A percentile compares a stretch with the other conserved stretches of the same genome.
phyloP scores from a whole-genome alignment of 148 eudicot species.

The Vaccinium corymbosum region DNA sequence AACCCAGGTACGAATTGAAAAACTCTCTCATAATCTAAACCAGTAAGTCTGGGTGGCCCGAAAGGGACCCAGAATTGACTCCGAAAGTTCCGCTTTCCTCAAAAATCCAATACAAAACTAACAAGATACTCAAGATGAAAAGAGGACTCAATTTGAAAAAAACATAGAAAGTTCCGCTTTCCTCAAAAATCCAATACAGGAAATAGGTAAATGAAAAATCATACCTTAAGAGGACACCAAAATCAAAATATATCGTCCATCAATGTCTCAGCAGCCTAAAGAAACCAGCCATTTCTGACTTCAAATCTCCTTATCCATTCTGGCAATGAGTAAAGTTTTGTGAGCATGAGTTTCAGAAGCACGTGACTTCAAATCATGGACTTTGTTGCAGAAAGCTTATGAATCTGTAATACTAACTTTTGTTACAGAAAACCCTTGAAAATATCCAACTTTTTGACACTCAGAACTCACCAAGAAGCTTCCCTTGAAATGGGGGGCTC shows the following conservation, averaged over 20 bases:
- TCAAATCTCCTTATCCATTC: not conserved
- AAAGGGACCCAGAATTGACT: too few relatives aligned
- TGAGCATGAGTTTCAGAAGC: not conserved
- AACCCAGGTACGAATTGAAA: not conserved
- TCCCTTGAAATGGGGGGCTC: not conserved
- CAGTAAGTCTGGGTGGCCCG: too few relatives aligned
- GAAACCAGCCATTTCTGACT: not conserved
- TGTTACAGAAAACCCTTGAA: not conserved
- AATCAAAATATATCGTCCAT: not conserved
- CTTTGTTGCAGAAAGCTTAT: not conserved
- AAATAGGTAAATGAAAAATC: not conserved
- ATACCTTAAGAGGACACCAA: not conserved
- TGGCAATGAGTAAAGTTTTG: not conserved
- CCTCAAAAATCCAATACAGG: not conserved
- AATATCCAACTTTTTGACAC: not conserved
- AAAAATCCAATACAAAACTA: not conserved
- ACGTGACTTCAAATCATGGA: not conserved
- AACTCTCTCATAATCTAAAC: not conserved
- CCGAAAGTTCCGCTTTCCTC: too few relatives aligned
- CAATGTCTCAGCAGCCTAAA: not conserved
- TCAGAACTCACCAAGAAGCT: not conserved
- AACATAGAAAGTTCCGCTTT: not conserved
- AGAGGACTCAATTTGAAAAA: slow-evolving; percentile 1
- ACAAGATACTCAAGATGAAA: not conserved
- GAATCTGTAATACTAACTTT: not conserved